Conservation (phyloP, 2,329 filamentous ascomycete genomes). For the Diaporthe citri region DNA sequence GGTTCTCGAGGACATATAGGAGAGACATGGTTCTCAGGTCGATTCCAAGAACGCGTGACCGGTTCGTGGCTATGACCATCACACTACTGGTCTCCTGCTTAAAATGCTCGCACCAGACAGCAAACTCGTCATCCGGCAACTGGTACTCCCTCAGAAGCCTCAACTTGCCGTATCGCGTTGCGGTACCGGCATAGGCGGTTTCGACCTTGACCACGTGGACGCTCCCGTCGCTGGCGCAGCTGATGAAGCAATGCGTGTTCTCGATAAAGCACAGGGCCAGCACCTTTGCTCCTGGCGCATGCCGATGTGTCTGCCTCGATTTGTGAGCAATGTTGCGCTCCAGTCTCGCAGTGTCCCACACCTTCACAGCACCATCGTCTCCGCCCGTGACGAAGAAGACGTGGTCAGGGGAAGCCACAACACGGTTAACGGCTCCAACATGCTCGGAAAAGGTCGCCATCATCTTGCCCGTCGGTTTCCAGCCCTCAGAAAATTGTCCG, state of each 20-base stretch:
- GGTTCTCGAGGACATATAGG: conserved; percentile 85
- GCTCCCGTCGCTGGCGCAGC: conserved; percentile 89
- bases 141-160: conserved; percentile 83
- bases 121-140: conserved; percentile 76
- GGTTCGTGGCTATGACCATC: conserved; percentile 87
- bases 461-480: conserved; percentile 86
- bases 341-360: conserved; percentile 92
- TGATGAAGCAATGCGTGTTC: conserved; percentile 93
- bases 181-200: conserved; percentile 58
- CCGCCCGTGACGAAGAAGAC: conserved; percentile 94
- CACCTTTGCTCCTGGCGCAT: conserved; percentile 78
- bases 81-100: conserved; percentile 85
- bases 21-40: conserved; percentile 89
- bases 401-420: conserved; percentile 89
- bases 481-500: conserved; percentile 66
- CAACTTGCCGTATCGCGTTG: conserved; percentile 83
- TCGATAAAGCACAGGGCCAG: conserved; percentile 91
- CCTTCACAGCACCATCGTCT: conserved; percentile 89
- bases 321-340: conserved; percentile 92
- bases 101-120: conserved; percentile 93
- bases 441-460: conserved; percentile 94
- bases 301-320: conserved; percentile 86
- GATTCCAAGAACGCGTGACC: conserved; percentile 84
- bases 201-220: conserved; percentile 91
- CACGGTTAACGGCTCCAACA: conserved; percentile 82